These are phyloP conservation scores for Pseudogymnoascus verrucosus DNA, from an alignment of 2,329 filamentous ascomycete species.

Conservation along the genomic window DNA sequence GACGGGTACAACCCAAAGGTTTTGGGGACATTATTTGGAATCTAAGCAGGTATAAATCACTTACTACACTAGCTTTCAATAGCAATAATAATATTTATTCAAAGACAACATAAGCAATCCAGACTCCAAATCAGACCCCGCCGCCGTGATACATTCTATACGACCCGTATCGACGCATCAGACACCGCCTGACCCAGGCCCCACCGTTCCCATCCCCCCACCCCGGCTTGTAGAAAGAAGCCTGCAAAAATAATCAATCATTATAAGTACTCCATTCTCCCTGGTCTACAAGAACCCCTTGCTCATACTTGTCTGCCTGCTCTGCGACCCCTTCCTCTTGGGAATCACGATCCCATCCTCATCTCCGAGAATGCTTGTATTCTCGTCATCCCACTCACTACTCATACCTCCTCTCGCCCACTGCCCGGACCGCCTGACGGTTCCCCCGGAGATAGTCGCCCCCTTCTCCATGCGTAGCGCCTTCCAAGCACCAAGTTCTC, in stretches of 20 bases:
- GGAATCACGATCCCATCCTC: slow-evolving; percentile 43
- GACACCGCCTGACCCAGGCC: background rate
- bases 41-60: background rate
- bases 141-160: background rate
- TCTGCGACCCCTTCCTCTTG: slow-evolving; percentile 58
- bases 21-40: background rate
- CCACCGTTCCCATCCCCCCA: background rate
- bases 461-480: slow-evolving; percentile 56
- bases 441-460: slow-evolving; percentile 14
- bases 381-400: slow-evolving; percentile 30
- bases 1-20: background rate
- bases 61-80: background rate
- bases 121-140: slow-evolving; percentile 1
- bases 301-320: slow-evolving; percentile 58
- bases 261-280: background rate
- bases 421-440: slow-evolving; percentile 16
- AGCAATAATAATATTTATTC: slow-evolving; percentile 4
- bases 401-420: slow-evolving; percentile 23
- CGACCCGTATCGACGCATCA: background rate
- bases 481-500: slow-evolving; percentile 80
- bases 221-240: background rate
- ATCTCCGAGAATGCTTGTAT: slow-evolving; percentile 9
- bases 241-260: slow-evolving; percentile 4
- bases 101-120: background rate
- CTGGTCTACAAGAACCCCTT: slow-evolving; percentile 62